phyloP scores from a whole-genome alignment of 1,284 basidiomycete genomes.

The Marasmius sp. region DNA sequence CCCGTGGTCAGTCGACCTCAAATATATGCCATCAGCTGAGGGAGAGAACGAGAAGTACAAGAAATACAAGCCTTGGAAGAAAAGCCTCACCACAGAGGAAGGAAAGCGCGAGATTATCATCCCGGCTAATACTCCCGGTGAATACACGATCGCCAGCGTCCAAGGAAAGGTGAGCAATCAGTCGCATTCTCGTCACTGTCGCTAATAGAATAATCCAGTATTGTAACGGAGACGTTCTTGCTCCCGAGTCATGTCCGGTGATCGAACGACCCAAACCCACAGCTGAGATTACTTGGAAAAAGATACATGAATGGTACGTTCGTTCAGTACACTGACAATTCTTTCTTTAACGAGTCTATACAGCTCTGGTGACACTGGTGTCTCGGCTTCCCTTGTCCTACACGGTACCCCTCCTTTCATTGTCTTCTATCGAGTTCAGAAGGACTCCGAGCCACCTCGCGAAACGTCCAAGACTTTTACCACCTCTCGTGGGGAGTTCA shows the following conservation, averaged over 20 bases:
- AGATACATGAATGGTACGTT: conserved; percentile 85
- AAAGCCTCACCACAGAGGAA: conserved; percentile 52
- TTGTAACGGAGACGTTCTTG: conserved; percentile 78
- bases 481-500: conserved; percentile 79
- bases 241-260: conserved; percentile 77
- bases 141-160: conserved; percentile 76
- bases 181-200: background rate
- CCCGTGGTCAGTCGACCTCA: conserved; percentile 65
- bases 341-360: conserved; percentile 13
- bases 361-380: conserved; percentile 93
- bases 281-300: conserved; percentile 85
- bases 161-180: conserved; percentile 55
- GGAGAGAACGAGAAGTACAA: conserved; percentile 34
- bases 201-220: conserved; percentile 38
- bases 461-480: conserved; percentile 65
- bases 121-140: conserved; percentile 66
- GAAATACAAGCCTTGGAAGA: conserved; percentile 58
- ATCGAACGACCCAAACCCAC: conserved; percentile 75
- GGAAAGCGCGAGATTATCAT: conserved; percentile 50
- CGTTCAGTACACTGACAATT: background rate
- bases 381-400: conserved; percentile 83
- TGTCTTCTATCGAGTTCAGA: conserved; percentile 76
- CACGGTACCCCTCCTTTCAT: conserved; percentile 90
- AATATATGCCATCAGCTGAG: conserved; percentile 54
- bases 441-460: conserved; percentile 61